phyloP scores from a whole-genome alignment of 2,329 filamentous ascomycete genomes.

The Endocalyx cinctus region DNA sequence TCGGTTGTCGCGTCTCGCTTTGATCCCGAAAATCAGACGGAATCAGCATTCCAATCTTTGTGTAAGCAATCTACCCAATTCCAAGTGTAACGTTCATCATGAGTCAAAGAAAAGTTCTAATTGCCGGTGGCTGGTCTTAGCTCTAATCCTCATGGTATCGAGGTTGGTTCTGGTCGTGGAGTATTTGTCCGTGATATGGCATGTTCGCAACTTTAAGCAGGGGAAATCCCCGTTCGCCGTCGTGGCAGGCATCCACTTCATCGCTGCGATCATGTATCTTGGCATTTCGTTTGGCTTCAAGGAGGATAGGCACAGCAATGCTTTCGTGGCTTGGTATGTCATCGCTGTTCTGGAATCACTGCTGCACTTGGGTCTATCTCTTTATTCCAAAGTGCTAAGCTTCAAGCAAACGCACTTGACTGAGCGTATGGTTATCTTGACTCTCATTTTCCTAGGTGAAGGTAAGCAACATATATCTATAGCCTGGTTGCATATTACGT shows the following conservation, averaged over 20 bases:
- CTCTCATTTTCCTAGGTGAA: constrained; percentile 45
- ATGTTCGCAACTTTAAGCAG: constrained; percentile 33
- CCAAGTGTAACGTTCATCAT: not conserved
- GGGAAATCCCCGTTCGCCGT: constrained; percentile 28
- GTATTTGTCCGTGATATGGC: constrained; percentile 43
- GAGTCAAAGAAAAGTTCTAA: not conserved
- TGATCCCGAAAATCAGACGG: constrained; percentile 29
- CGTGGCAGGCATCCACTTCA: constrained; percentile 30
- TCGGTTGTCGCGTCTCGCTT: constrained; percentile 50
- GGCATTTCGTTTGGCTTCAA: constrained; percentile 35
- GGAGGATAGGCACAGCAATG: constrained; percentile 23
- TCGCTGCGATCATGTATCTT: constrained; percentile 33
- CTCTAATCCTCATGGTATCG: constrained; percentile 44
- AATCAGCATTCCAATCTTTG: constrained; percentile 31
- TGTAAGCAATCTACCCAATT: constrained; percentile 25
- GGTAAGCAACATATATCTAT: constrained; percentile 10
- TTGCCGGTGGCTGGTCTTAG: no score
- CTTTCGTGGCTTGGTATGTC: constrained; percentile 46
- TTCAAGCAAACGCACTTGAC: constrained; percentile 60
- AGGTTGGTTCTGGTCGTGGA: constrained; percentile 47
- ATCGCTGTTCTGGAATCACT: constrained; percentile 51
- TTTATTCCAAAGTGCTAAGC: constrained; percentile 50
- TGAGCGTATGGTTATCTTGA: constrained; percentile 59
- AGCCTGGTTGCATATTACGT: no score
- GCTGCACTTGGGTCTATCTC: constrained; percentile 47